A percentile compares a stretch with the other conserved stretches of the same genome.
phyloP scores from a whole-genome alignment of 768 basidiomycete species.

The Dictyophora rubrovolvata region DNA sequence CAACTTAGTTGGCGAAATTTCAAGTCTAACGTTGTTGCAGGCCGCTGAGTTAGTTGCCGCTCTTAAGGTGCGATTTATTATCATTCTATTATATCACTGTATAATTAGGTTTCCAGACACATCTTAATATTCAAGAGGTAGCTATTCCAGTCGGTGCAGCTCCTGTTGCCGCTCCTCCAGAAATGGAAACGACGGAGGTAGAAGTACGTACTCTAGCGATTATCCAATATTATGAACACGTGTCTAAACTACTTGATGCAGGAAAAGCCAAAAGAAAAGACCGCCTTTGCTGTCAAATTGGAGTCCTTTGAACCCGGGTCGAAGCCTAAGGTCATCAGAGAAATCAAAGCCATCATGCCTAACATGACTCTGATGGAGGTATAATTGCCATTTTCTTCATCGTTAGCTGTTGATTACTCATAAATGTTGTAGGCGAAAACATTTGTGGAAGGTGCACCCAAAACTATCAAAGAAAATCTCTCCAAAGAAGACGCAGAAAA shows the following conservation, averaged over 20 bases:
- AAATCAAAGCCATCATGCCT: slow-evolving; percentile 92
- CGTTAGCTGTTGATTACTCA: background rate
- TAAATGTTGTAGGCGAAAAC: slow-evolving; percentile 82
- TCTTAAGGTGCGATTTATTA: slow-evolving; percentile 63
- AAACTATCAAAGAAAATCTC: slow-evolving; percentile 87
- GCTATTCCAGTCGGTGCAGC: slow-evolving; percentile 75
- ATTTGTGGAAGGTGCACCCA: slow-evolving; percentile 92
- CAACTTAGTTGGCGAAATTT: slow-evolving; percentile 89
- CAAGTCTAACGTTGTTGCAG: slow-evolving; percentile 78
- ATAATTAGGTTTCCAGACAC: slow-evolving; percentile 42
- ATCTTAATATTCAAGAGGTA: slow-evolving; percentile 95
- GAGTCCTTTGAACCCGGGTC: slow-evolving; percentile 86
- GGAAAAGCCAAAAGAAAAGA: slow-evolving; percentile 99
- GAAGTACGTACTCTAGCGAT: slow-evolving; percentile 41
- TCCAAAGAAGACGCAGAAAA: slow-evolving; percentile 98
- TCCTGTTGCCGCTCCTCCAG: slow-evolving; percentile 43
- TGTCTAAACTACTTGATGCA: slow-evolving; percentile 19
- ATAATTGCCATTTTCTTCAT: slow-evolving; percentile 5
- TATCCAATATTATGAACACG: background rate
- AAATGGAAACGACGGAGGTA: slow-evolving; percentile 45
- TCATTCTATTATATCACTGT: background rate
- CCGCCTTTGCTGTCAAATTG: slow-evolving; percentile 88
- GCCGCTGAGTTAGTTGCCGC: slow-evolving; percentile 89
- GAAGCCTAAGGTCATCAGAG: slow-evolving; percentile 96
- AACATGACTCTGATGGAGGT: slow-evolving; percentile 97